These are phyloP conservation scores for Pelargonium australe DNA, from an alignment of 441 rosid species.

Conservation along the genomic window DNA sequence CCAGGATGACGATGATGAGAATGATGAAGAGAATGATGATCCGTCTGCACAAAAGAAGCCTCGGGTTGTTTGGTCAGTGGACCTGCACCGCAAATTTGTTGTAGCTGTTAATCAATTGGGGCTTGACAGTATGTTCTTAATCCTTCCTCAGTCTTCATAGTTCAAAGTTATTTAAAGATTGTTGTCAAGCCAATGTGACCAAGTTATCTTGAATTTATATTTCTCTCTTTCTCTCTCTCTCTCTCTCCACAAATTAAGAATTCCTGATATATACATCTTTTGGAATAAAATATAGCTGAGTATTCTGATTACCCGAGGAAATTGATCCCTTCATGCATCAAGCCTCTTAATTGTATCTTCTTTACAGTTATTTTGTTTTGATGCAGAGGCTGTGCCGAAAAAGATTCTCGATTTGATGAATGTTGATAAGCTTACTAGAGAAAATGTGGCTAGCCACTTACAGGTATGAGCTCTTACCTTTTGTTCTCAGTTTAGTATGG, in stretches of 20 bases:
- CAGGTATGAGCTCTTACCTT: constrained; percentile 43
- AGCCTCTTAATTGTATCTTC: not conserved
- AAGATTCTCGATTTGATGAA: constrained; percentile 90
- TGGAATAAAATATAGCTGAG: not conserved
- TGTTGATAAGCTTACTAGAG: constrained; percentile 83
- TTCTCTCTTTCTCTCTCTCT: not conserved
- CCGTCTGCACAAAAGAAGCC: constrained; percentile 69
- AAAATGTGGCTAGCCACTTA: constrained; percentile 96
- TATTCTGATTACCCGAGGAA: not conserved
- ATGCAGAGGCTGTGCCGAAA: constrained; percentile 91
- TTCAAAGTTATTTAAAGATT: not conserved
- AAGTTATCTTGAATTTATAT: not conserved
- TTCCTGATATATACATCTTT: not conserved
- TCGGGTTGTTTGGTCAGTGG: constrained; percentile 87
- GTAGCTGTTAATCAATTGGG: constrained; percentile 85
- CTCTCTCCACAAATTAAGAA: not conserved
- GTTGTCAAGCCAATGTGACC: constrained; percentile 7
- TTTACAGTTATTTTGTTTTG: constrained; percentile 14
- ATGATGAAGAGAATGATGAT: constrained; percentile 59
- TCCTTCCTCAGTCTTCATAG: constrained; percentile 13
- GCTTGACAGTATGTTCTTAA: constrained; percentile 60
- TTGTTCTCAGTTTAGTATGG: constrained; percentile 8
- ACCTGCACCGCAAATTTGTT: constrained; percentile 79
- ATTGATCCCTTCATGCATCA: not conserved
- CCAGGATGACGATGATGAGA: constrained; percentile 52